These are phyloP conservation scores for Nannizzia gypsea DNA, from an alignment of 2,329 filamentous ascomycete genomes.

Conservation along the genomic window DNA sequence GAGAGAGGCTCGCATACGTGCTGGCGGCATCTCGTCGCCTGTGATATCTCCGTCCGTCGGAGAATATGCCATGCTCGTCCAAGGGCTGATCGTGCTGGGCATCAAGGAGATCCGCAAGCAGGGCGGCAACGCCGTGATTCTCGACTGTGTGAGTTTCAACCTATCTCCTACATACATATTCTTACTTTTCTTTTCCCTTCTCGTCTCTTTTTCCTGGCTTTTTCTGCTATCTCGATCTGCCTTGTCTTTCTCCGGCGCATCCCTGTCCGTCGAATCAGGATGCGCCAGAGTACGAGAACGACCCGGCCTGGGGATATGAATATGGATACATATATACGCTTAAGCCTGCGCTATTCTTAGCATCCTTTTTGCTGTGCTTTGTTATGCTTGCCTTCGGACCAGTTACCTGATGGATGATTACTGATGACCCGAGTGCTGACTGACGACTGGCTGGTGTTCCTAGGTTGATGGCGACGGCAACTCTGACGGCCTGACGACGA, in stretches of 20 bases:
- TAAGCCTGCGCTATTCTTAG: background rate
- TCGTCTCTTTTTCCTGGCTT: slow-evolving; percentile 5
- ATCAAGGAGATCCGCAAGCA: slow-evolving; percentile 72
- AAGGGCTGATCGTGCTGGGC: slow-evolving; percentile 68
- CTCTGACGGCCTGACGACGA: slow-evolving; percentile 59
- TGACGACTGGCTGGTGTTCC: background rate
- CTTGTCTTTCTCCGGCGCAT: background rate
- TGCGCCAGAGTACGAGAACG: background rate
- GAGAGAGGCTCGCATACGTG: slow-evolving; percentile 43
- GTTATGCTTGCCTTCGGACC: too few relatives aligned
- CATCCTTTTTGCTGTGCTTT: too few relatives aligned
- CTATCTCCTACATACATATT: background rate
- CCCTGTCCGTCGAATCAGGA: background rate
- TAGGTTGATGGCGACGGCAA: slow-evolving; percentile 61
- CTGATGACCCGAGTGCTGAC: too few relatives aligned
- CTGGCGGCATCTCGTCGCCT: slow-evolving; percentile 69
- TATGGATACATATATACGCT: background rate
- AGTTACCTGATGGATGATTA: too few relatives aligned
- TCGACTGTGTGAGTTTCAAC: slow-evolving; percentile 65
- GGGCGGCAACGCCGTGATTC: slow-evolving; percentile 57
- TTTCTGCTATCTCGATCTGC: background rate
- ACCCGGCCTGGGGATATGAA: background rate
- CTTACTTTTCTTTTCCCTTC: background rate
- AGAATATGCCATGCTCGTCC: slow-evolving; percentile 59
- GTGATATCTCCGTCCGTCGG: slow-evolving; percentile 58